These are phyloP conservation scores for Phytophthora megakarya DNA, from an alignment of 352 stramenopile species.

Conservation along the genomic window DNA sequence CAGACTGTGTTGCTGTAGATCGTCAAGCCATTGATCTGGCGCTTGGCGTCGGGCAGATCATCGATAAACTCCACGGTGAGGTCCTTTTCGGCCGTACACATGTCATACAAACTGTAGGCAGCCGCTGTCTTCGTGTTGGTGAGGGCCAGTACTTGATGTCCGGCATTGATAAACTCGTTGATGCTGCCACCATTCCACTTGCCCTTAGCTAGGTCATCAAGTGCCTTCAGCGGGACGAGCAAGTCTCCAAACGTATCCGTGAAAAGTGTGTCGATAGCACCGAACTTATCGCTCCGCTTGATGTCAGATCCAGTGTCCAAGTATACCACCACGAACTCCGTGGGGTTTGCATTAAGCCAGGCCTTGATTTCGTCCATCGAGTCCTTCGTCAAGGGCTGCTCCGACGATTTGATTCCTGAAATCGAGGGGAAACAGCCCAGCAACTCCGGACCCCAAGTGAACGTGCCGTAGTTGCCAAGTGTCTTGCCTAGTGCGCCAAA, in stretches of 20 bases:
- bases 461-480: constrained; percentile 47
- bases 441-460: constrained; percentile 52
- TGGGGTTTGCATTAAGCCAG: constrained; percentile 54
- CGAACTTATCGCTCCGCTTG: constrained; percentile 35
- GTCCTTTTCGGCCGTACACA: constrained; percentile 43
- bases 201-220: constrained; percentile 41
- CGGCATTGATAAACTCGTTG: constrained; percentile 47
- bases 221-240: constrained; percentile 39
- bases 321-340: constrained; percentile 64
- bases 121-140: constrained; percentile 46
- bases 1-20: constrained; percentile 58
- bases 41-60: constrained; percentile 39
- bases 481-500: constrained; percentile 43
- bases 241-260: constrained; percentile 53
- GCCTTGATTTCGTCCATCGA: constrained; percentile 51
- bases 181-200: constrained; percentile 48
- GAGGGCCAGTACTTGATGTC: constrained; percentile 48
- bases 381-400: constrained; percentile 47
- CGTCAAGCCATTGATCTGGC: constrained; percentile 44
- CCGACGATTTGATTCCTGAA: constrained; percentile 58
- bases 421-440: constrained; percentile 70
- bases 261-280: constrained; percentile 46
- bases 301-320: constrained; percentile 58
- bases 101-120: constrained; percentile 43
- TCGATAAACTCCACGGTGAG: constrained; percentile 50